Evolutionary conservation across 768 basidiomycete genomes (phyloP).

Genomic region (Lactarius vividus): DNA sequence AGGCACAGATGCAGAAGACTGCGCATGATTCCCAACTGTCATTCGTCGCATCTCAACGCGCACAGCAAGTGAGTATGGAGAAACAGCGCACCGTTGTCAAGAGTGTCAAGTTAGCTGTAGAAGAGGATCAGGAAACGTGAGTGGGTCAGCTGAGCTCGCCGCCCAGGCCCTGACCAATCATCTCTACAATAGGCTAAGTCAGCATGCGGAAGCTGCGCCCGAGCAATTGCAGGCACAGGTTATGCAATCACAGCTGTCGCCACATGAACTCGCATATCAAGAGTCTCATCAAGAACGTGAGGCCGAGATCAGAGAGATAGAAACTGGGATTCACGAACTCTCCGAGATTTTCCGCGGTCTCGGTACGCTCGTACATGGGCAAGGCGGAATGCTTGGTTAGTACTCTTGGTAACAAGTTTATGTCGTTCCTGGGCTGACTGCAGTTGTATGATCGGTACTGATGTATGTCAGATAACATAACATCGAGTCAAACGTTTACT

Average conservation of each 20-base stretch:
- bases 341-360: conserved; percentile 96
- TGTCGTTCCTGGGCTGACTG: not conserved
- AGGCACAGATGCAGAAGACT: conserved; percentile 85
- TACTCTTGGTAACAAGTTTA: conserved; percentile 31
- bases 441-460: not conserved
- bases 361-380: conserved; percentile 90
- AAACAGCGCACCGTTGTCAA: conserved; percentile 87
- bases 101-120: conserved; percentile 79
- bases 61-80: conserved; percentile 87
- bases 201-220: conserved; percentile 39
- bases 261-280: conserved; percentile 92
- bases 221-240: conserved; percentile 68
- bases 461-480: conserved; percentile 68
- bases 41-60: conserved; percentile 86
- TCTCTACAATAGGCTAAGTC: conserved; percentile 4
- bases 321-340: conserved; percentile 93
- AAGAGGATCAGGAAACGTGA: conserved; percentile 54
- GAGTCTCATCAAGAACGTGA: conserved; percentile 95
- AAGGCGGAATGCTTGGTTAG: conserved; percentile 89
- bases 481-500: conserved; percentile 90
- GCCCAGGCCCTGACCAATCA: no score
- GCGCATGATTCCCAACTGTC: conserved; percentile 91
- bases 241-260: conserved; percentile 72
- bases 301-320: conserved; percentile 92
- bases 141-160: conserved; percentile 19